A percentile compares a stretch with the other conserved stretches of the same genome.
These are phyloP conservation scores for Croton setiger DNA, from an alignment of 441 rosid species.

Conservation along the genomic window DNA sequence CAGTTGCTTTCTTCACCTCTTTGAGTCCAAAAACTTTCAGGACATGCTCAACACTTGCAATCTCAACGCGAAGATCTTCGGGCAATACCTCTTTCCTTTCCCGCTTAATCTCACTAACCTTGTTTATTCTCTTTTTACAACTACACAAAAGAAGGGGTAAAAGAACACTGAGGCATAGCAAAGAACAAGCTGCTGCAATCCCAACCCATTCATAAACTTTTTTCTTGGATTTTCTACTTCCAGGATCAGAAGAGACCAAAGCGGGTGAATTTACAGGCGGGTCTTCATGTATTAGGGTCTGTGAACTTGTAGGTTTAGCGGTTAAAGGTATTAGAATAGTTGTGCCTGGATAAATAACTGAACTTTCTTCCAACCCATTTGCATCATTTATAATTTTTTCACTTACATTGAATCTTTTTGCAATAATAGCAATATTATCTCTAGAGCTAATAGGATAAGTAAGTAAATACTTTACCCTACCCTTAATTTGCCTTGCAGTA, in stretches of 20 bases:
- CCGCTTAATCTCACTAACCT: background rate
- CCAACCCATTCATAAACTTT: slow-evolving; percentile 21
- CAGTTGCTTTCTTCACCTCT: slow-evolving; percentile 37
- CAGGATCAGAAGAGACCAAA: slow-evolving; percentile 3
- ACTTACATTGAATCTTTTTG: slow-evolving; percentile 34
- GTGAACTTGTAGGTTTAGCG: slow-evolving; percentile 30
- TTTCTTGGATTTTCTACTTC: slow-evolving; percentile 17
- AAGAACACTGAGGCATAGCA: slow-evolving; percentile 22
- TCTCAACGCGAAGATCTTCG: slow-evolving; percentile 34
- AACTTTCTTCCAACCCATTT: slow-evolving; percentile 33
- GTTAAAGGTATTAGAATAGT: slow-evolving; percentile 42
- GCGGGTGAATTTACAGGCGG: slow-evolving; percentile 20
- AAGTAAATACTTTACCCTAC: slow-evolving; percentile 35
- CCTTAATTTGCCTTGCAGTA: slow-evolving; percentile 28
- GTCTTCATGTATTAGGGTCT: slow-evolving; percentile 23
- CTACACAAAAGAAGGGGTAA: slow-evolving; percentile 17
- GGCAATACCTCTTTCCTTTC: slow-evolving; percentile 13
- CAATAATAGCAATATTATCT: slow-evolving; percentile 26
- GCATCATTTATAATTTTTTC: slow-evolving; percentile 26
- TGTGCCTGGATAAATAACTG: slow-evolving; percentile 29
- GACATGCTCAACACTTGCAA: slow-evolving; percentile 42
- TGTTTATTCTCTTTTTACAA: slow-evolving; percentile 19
- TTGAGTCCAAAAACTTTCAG: slow-evolving; percentile 31
- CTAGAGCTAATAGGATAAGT: slow-evolving; percentile 29
- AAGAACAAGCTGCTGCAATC: slow-evolving; percentile 30